phyloP scores from a whole-genome alignment of 2,329 filamentous ascomycete species.

The Harringtonia aguacate region DNA sequence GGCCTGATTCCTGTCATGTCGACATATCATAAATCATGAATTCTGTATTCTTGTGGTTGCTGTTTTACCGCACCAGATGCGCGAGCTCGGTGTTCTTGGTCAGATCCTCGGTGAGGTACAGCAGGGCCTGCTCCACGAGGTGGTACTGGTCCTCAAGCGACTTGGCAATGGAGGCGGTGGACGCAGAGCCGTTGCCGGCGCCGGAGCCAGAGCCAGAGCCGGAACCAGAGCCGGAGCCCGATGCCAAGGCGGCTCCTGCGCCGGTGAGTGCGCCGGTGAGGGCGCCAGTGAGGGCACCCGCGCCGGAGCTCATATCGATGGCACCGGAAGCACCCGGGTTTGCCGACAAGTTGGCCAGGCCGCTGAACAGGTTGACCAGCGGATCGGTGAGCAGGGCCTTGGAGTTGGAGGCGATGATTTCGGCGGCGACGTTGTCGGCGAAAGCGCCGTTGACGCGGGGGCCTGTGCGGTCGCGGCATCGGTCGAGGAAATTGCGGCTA shows the following conservation, averaged over 20 bases:
- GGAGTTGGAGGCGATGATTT: constrained; percentile 1
- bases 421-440: not conserved
- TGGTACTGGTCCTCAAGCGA: constrained; percentile 14
- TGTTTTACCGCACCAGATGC: constrained; percentile 6
- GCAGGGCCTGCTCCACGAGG: constrained; percentile 12
- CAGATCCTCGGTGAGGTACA: constrained; percentile 12
- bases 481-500: constrained; percentile 12
- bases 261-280: not conserved
- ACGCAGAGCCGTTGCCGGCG: not conserved
- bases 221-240: not conserved
- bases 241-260: not conserved
- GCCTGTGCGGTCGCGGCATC: constrained; percentile 9
- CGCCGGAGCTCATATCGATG: no score
- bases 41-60: no score
- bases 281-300: no score
- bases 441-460: no score
- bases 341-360: no score
- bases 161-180: not conserved
- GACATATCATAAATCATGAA: no score
- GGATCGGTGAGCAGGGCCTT: constrained; percentile 5
- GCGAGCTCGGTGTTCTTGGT: constrained; percentile 10
- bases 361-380: constrained; percentile 9
- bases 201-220: not conserved
- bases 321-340: no score
- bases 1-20: no score